phyloP scores from a whole-genome alignment of 768 basidiomycete species.

The Pleurotus giganteus region DNA sequence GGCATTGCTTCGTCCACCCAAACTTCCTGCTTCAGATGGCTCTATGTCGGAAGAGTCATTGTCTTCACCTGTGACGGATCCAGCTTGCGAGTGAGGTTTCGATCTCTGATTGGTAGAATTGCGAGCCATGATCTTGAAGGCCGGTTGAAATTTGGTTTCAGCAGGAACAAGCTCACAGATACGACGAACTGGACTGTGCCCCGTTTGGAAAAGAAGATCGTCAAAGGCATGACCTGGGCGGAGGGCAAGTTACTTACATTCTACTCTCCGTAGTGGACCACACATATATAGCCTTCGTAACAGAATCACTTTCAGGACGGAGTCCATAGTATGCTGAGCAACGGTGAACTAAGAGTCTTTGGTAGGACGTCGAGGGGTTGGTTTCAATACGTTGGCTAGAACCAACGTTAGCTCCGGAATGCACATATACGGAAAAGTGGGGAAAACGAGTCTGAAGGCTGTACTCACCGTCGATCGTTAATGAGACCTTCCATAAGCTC shows the following conservation, averaged over 20 bases:
- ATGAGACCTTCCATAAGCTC: conserved; percentile 83
- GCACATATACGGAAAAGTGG: conserved; percentile 5
- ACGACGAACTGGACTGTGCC: conserved; percentile 62
- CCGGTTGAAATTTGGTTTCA: conserved; percentile 62
- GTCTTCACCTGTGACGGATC: conserved; percentile 74
- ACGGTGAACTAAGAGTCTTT: conserved; percentile 82
- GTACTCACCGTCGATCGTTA: conserved; percentile 64
- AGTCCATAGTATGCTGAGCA: conserved; percentile 82
- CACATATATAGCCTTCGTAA: conserved; percentile 63
- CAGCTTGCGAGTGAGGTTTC: conserved; percentile 66
- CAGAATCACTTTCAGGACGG: conserved; percentile 63
- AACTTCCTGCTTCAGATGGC: conserved; percentile 77
- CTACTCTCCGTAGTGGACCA: conserved; percentile 59
- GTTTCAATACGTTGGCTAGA: conserved; percentile 64
- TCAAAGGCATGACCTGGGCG: conserved; percentile 9
- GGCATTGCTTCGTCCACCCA: conserved; percentile 65
- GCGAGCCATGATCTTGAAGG: conserved; percentile 88
- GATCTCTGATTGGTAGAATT: conserved; percentile 49
- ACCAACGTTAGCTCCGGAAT: conserved; percentile 5
- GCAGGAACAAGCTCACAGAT: conserved; percentile 77
- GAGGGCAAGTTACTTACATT: conserved; percentile 53
- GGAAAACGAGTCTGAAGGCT: conserved; percentile 4
- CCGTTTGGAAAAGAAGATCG: conserved; percentile 17
- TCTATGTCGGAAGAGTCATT: conserved; percentile 76
- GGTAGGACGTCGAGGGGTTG: conserved; percentile 73